Evolutionary conservation across 352 stramenopile genomes (phyloP), one percentile per base, ranked within the genome.

Genomic region (Globisporangium viniferum): DNA sequence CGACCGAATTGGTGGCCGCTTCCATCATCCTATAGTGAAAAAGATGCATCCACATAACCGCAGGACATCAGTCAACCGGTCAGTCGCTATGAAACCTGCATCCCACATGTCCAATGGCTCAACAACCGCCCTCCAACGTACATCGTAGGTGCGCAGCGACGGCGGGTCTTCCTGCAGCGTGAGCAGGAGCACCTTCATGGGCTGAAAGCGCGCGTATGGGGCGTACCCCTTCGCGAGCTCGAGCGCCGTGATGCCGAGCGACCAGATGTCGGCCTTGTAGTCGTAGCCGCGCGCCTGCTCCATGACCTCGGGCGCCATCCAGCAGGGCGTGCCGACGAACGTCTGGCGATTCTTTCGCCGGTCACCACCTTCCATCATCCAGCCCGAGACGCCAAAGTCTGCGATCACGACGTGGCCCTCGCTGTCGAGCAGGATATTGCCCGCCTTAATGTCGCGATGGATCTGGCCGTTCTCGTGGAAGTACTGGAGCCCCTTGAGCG

Each of bases 221-320:
- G 98, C 98, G 74, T 98, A 99, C 10, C 98, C 97, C 80, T 99
- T 99, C 24, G 97, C 97, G 8, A 99, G 83, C 82, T 99, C 98
- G 44, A 99, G 78, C 18, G 96, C 97, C 5, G 98, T 99, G 76
- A 99, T 99, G 15, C 98, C 98, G 24, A 99, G 90, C 76, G 93
- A 99, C 98, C 98, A 99, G 73, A 99, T 99, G 79, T 99, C 98
- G 20, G 97, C 97, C 78, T 99, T 98, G 75, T 99, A 98, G 78
- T 96, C 89, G 74, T 96, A 96, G 33, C 89, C 89, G 66, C 84
- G 88, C 53, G 93, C 86, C 63, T 97, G 90, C 76, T 97, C 90
- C 90, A 97, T 97, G 36, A 97, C 91, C 71, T 97, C 88, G 1
- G 89, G 87, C n/a, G 93, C 95, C 94, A 98, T 98, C 94, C 94